Conservation (phyloP, 176 grass and related monocot species). For the Triticum turgidum region DNA sequence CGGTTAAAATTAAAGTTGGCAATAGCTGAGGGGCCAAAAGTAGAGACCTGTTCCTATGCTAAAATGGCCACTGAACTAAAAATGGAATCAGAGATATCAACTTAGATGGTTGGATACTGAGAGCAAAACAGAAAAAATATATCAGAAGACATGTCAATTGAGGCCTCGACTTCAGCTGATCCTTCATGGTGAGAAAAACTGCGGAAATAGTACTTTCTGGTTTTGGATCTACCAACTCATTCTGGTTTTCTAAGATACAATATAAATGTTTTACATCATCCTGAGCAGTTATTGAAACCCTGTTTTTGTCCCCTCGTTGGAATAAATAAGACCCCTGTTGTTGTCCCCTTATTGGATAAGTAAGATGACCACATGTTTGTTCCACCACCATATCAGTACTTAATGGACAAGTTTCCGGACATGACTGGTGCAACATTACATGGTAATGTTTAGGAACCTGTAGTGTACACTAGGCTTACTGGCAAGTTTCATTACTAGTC, state of each 20-base stretch:
- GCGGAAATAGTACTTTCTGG: background rate
- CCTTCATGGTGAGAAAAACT: slow-evolving; percentile 9
- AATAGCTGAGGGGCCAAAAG: background rate
- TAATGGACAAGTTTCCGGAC: slow-evolving; percentile 1
- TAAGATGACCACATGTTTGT: background rate
- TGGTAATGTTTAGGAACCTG: slow-evolving; percentile 7
- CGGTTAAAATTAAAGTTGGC: background rate
- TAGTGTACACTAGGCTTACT: background rate
- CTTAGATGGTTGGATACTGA: slow-evolving; percentile 5
- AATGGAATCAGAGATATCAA: slow-evolving; percentile 21
- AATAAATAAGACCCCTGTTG: background rate
- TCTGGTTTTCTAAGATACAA: slow-evolving; percentile 15
- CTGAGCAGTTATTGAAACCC: background rate
- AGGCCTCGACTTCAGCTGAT: slow-evolving; percentile 1
- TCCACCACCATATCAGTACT: background rate
- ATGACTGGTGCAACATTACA: background rate
- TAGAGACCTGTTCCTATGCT: slow-evolving; percentile 2
- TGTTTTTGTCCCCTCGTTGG: background rate
- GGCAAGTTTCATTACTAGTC: background rate
- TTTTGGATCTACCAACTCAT: background rate
- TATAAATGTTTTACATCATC: background rate
- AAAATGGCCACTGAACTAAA: background rate
- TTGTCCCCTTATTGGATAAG: background rate
- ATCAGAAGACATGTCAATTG: background rate
- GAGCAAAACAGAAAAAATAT: background rate